Conservation (phyloP, 768 basidiomycete genomes). For the Sarcodon aspratus region DNA sequence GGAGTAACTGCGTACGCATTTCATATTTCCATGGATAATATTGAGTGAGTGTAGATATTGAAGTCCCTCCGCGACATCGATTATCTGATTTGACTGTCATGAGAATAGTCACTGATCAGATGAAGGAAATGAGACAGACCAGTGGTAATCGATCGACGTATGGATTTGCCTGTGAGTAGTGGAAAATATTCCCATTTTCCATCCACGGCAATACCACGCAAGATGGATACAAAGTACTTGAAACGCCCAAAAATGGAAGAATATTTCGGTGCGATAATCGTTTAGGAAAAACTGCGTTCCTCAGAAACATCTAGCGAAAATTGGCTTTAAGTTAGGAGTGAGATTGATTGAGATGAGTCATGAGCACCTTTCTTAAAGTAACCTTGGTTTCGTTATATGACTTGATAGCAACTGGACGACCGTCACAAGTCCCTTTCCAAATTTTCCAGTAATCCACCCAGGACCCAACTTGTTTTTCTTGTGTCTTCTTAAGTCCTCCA, state of each 20-base stretch:
- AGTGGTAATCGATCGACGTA: not conserved
- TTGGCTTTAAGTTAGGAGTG: too few species aligned
- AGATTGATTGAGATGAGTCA: not conserved
- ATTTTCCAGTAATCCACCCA: not conserved
- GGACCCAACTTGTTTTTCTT: too few species aligned
- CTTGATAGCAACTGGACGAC: not conserved
- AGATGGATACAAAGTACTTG: not conserved
- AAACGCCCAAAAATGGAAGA: not conserved
- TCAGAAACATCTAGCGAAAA: not conserved
- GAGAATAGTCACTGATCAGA: too few species aligned
- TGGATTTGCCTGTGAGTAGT: not conserved
- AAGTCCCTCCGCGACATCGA: not conserved
- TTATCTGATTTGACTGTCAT: not conserved
- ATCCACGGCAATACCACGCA: too few species aligned
- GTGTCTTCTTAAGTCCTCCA: too few species aligned
- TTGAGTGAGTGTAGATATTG: not conserved
- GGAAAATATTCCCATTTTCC: too few species aligned
- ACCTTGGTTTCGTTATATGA: not conserved
- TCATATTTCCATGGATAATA: constrained; percentile 3
- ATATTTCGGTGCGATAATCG: not conserved
- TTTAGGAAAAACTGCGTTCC: not conserved
- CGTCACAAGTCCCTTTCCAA: not conserved
- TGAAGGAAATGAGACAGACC: not conserved
- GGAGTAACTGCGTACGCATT: constrained; percentile 1
- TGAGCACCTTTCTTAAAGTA: not conserved